phyloP scores from a whole-genome alignment of 139 green algal genomes.

The Haematococcus lacustris region DNA sequence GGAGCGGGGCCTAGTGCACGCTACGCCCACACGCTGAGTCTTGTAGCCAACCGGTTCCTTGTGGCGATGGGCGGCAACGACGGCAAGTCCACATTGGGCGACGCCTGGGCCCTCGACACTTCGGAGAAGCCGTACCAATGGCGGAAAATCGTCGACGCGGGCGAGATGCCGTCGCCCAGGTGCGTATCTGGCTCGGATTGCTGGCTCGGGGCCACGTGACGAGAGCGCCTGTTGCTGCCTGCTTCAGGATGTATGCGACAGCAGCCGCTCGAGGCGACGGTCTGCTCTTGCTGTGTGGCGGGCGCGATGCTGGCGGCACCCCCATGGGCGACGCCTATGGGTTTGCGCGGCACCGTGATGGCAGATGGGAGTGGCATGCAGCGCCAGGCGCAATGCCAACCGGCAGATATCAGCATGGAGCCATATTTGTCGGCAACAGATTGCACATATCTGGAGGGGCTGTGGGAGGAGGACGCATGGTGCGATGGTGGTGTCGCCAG shows the following conservation, averaged over 20 bases:
- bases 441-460: constrained; percentile 94
- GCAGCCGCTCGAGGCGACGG: constrained; percentile 86
- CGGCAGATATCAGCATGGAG: constrained; percentile 90
- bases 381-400: constrained; percentile 87
- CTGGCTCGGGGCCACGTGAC: too few relatives aligned
- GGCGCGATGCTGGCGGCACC: constrained; percentile 68
- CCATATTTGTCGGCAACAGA: constrained; percentile 90
- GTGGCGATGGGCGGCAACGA: constrained; percentile 97
- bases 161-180: constrained; percentile 69
- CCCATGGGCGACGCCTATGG: constrained; percentile 90
- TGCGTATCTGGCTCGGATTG: too few relatives aligned
- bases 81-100: constrained; percentile 77
- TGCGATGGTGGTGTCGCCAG: constrained; percentile 21
- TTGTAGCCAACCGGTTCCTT: constrained; percentile 96
- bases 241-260: constrained; percentile 92
- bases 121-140: constrained; percentile 97
- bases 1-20: constrained; percentile 83
- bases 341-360: constrained; percentile 91
- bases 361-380: constrained; percentile 96
- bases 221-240: background rate
- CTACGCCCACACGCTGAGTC: constrained; percentile 93
- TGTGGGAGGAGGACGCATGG: constrained; percentile 90
- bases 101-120: constrained; percentile 96
- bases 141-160: constrained; percentile 78
- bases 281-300: constrained; percentile 91